Percentiles rank a stretch among this genome's conserved stretches.
Evolutionary conservation across 2,329 filamentous ascomycete species (phyloP).

Genomic region (Xylaria multiplex): DNA sequence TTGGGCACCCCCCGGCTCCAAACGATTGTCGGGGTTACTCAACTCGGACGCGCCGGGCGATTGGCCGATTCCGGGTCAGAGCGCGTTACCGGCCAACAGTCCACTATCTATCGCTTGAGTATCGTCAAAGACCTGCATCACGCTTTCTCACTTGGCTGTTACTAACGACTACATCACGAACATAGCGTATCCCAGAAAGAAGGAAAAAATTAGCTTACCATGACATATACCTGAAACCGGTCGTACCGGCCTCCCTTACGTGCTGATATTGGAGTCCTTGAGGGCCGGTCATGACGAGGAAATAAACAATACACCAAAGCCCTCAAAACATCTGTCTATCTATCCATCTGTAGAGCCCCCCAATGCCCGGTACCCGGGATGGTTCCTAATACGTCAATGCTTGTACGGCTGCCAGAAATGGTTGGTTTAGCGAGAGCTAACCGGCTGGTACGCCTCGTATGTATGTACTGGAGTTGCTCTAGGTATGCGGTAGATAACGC

Average conservation of each 20-base stretch:
- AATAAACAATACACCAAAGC: background rate
- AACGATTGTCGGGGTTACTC: conserved; percentile 33
- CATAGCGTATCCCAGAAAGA: background rate
- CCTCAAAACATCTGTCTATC: background rate
- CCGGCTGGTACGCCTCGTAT: conserved; percentile 7
- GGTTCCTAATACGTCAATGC: background rate
- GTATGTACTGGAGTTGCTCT: background rate
- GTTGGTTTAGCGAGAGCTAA: background rate
- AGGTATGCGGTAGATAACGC: conserved; percentile 22
- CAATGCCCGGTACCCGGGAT: too few species aligned
- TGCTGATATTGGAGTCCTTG: background rate
- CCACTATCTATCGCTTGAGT: background rate
- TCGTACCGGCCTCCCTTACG: background rate
- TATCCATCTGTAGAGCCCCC: background rate
- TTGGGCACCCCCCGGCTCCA: conserved; percentile 27
- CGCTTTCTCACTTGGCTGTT: conserved; percentile 20
- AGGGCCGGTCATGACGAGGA: background rate
- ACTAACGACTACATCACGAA: conserved; percentile 1
- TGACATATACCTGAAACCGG: conserved; percentile 11
- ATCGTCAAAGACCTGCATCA: conserved; percentile 20
- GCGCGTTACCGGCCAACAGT: background rate
- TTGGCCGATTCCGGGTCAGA: conserved; percentile 23
- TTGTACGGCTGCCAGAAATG: background rate
- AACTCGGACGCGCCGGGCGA: conserved; percentile 36
- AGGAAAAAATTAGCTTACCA: background rate